phyloP scores from a whole-genome alignment of 306 rosid species.

The Ammopiptanthus mongolicus region DNA sequence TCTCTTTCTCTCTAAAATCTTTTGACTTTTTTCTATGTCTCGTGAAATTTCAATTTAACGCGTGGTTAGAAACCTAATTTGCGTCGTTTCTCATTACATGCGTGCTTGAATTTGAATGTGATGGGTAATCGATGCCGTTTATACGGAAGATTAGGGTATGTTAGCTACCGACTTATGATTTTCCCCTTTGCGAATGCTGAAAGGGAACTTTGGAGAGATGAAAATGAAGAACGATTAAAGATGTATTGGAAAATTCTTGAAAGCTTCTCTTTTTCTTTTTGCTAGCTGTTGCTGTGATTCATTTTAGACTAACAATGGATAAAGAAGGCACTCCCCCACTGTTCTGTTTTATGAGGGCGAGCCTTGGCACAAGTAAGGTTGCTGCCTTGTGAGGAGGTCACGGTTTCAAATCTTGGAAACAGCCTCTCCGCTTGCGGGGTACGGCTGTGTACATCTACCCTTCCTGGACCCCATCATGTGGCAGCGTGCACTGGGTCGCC shows the following conservation, averaged over 20 bases:
- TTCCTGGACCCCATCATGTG: no score
- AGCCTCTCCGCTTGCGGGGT: no score
- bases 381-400: no score
- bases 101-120: not conserved
- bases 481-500: no score
- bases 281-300: not conserved
- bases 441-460: no score
- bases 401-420: no score
- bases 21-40: conserved; percentile 1
- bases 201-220: not conserved
- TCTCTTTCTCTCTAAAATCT: not conserved
- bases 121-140: not conserved
- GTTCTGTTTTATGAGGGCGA: not conserved
- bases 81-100: not conserved
- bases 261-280: not conserved
- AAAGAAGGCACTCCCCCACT: not conserved
- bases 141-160: not conserved
- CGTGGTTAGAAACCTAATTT: conserved; percentile 1
- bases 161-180: not conserved
- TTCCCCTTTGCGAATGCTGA: not conserved
- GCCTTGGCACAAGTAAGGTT: no score
- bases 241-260: not conserved
- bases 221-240: not conserved
- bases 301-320: not conserved
- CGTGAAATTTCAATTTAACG: not conserved